These are phyloP conservation scores for Phytophthora tentaculata DNA, from an alignment of 352 stramenopile species.

Conservation along the genomic window DNA sequence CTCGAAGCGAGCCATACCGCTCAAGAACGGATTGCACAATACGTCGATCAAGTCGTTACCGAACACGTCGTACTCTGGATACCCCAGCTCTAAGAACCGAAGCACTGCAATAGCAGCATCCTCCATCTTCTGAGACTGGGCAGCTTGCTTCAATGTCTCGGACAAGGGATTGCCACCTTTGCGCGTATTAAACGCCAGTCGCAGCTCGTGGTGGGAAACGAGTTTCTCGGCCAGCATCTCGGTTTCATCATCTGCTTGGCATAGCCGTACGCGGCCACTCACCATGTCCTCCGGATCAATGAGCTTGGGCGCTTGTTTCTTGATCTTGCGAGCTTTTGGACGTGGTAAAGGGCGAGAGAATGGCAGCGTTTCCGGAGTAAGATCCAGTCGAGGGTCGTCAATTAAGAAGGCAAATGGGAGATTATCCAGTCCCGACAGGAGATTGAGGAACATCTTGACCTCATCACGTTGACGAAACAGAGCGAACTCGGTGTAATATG, in stretches of 20 bases:
- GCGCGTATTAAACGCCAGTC: conserved; percentile 71
- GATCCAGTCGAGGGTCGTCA: conserved; percentile 74
- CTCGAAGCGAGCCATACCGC: conserved; percentile 85
- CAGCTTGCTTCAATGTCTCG: conserved; percentile 65
- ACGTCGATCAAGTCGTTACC: conserved; percentile 76
- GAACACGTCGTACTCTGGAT: conserved; percentile 87
- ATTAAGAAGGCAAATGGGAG: conserved; percentile 84
- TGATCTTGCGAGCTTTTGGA: conserved; percentile 54
- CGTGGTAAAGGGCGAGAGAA: conserved; percentile 73
- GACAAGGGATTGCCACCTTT: conserved; percentile 82
- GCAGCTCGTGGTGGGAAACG: conserved; percentile 76
- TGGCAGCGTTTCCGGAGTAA: conserved; percentile 67
- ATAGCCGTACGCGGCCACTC: conserved; percentile 72
- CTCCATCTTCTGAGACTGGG: conserved; percentile 69
- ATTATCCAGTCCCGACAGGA: conserved; percentile 68
- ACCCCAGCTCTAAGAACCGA: conserved; percentile 84
- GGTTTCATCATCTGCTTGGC: conserved; percentile 64
- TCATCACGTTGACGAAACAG: conserved; percentile 84
- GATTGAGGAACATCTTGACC: conserved; percentile 74
- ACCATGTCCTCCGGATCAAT: conserved; percentile 90
- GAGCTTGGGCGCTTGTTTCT: conserved; percentile 64
- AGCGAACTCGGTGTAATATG: conserved; percentile 82
- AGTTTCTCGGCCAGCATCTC: conserved; percentile 78
- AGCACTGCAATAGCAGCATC: conserved; percentile 76
- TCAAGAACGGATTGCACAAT: conserved; percentile 86